Evolutionary conservation across 257 asterid genomes (phyloP), one percentile per base, ranked within the genome.

Genomic region (Lantana camara): DNA sequence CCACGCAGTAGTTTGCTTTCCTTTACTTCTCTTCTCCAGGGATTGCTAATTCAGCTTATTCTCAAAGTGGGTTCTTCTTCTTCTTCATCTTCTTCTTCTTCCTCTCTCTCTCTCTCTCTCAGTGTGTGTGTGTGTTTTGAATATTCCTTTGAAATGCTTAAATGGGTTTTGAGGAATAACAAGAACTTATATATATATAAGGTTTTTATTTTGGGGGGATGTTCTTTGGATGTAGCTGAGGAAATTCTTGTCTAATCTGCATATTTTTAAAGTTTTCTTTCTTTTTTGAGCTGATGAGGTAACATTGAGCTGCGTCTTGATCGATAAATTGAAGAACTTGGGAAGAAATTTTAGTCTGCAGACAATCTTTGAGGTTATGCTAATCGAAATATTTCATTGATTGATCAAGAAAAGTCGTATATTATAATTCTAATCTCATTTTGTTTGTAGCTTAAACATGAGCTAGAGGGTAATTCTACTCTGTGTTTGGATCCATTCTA

Each of bases 1-100:
- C 64, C 59, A 32, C 67, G 37, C 34, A 54, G 48, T 16, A 54
- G 42, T 53, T 73, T 73, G 23, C 54, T 59, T 73, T 61, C 76
- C 12, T 48, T 47, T 67, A 3, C 44, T 20, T 48, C 58, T 54
- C 53, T 55, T 35, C 66, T 46, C 15, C 60, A 64, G 57, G 30
- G 58, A 73, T 27, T 70, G 66, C 66, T 60, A 48, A 51, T 59
- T 72, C 30, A 65, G 44, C 50, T 57, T 11, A 24, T 22, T 50
- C 29, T 63, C 68, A 30, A 48, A 60, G 35, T 69, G 51, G 73
- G 60, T 57, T 37, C 62, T 64, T n/a, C n/a, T n/a, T n/a, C n/a
- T n/a, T n/a, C n/a, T n/a, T n/a, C 30, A 57, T 35, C 58, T 37
- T 44, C 68, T 67, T 67, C 64, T 27, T 65, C 67, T 71, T 53